Percentiles rank a stretch among this genome's conserved stretches.
Conservation (phyloP, 805 yeast species). For the Monosporozyma siamensis region DNA sequence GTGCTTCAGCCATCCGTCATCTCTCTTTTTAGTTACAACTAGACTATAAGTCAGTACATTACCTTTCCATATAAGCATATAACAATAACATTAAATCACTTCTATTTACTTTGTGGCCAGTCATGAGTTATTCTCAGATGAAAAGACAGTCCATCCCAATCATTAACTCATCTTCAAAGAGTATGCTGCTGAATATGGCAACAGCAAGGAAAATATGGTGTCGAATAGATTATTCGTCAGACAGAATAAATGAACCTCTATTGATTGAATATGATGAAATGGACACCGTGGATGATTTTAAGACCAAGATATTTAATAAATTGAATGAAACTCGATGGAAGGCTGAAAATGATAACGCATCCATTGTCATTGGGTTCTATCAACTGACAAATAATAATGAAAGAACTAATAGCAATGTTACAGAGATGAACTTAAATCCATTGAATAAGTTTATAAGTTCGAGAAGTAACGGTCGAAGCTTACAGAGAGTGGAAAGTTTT, state of each 20-base stretch:
- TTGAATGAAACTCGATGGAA: conserved; percentile 47
- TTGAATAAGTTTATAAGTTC: neutral
- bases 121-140: neutral
- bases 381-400: neutral
- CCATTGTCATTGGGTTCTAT: conserved; percentile 53
- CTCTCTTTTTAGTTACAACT: neutral
- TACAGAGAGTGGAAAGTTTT: neutral
- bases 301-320: conserved; percentile 50
- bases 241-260: conserved; percentile 41
- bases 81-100: neutral
- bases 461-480: neutral
- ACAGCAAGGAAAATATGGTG: conserved; percentile 18
- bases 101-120: neutral
- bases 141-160: conserved; percentile 3
- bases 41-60: neutral
- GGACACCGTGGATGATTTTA: conserved; percentile 78
- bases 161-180: conserved; percentile 2
- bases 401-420: neutral
- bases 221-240: conserved; percentile 11
- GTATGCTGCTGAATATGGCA: conserved; percentile 7
- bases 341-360: conserved; percentile 48
- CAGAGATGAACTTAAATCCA: neutral
- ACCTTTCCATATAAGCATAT: neutral
- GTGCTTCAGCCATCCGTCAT: neutral
- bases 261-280: conserved; percentile 49